A percentile compares a stretch with the other conserved stretches of the same genome.
These are phyloP conservation scores for Candida oleophila DNA, from an alignment of 805 yeast species.

Conservation along the genomic window DNA sequence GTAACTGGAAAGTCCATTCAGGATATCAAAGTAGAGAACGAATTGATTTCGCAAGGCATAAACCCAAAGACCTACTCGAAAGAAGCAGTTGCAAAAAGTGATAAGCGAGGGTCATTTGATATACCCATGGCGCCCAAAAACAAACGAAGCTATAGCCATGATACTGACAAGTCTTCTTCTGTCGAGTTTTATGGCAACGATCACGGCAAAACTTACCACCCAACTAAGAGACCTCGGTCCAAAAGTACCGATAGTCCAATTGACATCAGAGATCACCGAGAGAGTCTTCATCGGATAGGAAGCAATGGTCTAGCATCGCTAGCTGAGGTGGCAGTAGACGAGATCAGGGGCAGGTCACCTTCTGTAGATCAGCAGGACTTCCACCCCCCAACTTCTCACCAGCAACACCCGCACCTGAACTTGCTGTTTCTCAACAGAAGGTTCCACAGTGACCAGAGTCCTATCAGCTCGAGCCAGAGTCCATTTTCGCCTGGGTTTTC, in stretches of 20 bases:
- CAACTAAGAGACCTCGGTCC: constrained; percentile 17
- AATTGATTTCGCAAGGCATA: constrained; percentile 48
- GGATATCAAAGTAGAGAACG: constrained; percentile 51
- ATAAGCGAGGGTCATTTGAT: constrained; percentile 10
- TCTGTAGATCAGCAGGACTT: constrained; percentile 1
- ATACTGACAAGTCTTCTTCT: not conserved
- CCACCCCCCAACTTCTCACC: constrained; percentile 1
- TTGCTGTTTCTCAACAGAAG: not conserved
- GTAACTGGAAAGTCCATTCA: constrained; percentile 54
- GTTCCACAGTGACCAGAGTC: constrained; percentile 4
- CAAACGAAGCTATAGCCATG: constrained; percentile 8
- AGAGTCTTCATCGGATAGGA: not conserved
- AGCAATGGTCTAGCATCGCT: constrained; percentile 25
- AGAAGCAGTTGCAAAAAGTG: too few species aligned
- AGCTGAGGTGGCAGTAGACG: constrained; percentile 37
- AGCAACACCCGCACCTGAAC: not conserved
- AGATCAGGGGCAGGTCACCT: constrained; percentile 18
- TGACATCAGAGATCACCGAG: constrained; percentile 12
- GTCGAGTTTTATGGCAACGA: not conserved
- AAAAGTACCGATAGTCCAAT: constrained; percentile 16
- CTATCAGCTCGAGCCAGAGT: constrained; percentile 5
- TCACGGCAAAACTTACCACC: not conserved
- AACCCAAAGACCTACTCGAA: constrained; percentile 43
- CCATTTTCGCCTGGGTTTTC: constrained; percentile 13
- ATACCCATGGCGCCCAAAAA: constrained; percentile 10